Evolutionary conservation across 257 asterid genomes (phyloP).

Genomic region (Ajuga chamaepitys): DNA sequence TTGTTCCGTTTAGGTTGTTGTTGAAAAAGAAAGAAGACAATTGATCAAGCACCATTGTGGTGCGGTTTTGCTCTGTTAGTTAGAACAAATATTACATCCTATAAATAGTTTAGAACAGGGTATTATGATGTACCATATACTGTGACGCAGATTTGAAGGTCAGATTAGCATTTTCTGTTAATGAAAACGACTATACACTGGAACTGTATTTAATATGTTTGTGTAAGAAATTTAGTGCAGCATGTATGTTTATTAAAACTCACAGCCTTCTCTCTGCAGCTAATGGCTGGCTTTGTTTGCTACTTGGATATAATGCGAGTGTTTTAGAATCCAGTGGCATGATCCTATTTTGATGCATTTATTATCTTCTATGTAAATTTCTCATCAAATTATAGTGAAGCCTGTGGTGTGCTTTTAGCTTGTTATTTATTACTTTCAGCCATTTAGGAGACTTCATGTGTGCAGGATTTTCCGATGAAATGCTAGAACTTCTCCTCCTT

Average conservation of each 20-base stretch:
- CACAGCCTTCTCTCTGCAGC: not conserved
- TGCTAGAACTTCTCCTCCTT: slow-evolving; percentile 61
- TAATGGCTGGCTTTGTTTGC: not conserved
- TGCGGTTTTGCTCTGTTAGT: no score
- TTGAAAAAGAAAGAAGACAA: not conserved
- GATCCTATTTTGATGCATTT: not conserved
- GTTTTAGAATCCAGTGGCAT: not conserved
- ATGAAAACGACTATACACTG: not conserved
- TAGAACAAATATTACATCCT: no score
- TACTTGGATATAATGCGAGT: not conserved
- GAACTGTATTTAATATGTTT: not conserved
- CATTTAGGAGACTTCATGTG: not conserved
- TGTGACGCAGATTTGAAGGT: no score
- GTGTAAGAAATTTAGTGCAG: not conserved
- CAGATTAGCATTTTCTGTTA: not conserved
- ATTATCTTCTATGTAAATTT: not conserved
- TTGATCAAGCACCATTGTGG: no score
- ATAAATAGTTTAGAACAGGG: not conserved
- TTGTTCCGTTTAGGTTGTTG: not conserved
- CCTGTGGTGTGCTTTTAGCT: not conserved
- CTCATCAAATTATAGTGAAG: not conserved
- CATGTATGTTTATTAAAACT: not conserved
- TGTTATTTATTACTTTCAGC: not conserved
- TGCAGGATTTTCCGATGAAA: slow-evolving; percentile 80
- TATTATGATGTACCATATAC: not conserved